A percentile compares a stretch with the other conserved stretches of the same genome.
These are phyloP conservation scores for Boletus insuetus DNA, from an alignment of 768 basidiomycete species.

Conservation along the genomic window DNA sequence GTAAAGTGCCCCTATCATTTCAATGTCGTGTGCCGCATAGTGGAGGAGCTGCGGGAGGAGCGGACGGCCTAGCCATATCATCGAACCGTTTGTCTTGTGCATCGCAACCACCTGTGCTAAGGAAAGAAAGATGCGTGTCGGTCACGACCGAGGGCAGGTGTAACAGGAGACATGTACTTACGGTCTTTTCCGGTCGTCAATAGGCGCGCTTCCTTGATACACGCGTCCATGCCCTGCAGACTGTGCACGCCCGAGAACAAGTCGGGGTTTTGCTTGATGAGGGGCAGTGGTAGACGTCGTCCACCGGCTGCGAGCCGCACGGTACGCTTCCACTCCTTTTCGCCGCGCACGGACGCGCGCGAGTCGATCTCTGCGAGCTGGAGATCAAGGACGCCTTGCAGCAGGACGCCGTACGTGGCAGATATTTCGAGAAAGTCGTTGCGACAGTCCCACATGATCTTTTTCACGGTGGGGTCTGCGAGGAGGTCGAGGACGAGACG, in stretches of 20 bases:
- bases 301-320: conserved; percentile 25
- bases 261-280: conserved; percentile 23
- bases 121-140: neutral
- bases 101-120: conserved; percentile 37
- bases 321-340: conserved; percentile 27
- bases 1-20: conserved; percentile 37
- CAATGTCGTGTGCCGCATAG: conserved; percentile 44
- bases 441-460: conserved; percentile 44
- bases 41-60: conserved; percentile 34
- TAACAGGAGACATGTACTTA: conserved; percentile 13
- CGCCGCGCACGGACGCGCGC: conserved; percentile 23
- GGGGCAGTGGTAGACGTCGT: conserved; percentile 21
- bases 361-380: conserved; percentile 40
- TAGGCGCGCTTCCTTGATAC: conserved; percentile 27
- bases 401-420: conserved; percentile 23
- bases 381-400: conserved; percentile 38
- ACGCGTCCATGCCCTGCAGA: conserved; percentile 36
- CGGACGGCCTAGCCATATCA: conserved; percentile 37
- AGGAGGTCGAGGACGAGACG: conserved; percentile 29
- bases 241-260: conserved; percentile 33
- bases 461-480: conserved; percentile 27
- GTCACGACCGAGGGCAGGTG: neutral
- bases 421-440: conserved; percentile 39
- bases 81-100: conserved; percentile 31
- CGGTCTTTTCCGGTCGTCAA: conserved; percentile 32